Percentiles rank a stretch among this genome's conserved stretches.
phyloP scores from a whole-genome alignment of 1,139 yeast species.

The Debaryomyces singareniensis region DNA sequence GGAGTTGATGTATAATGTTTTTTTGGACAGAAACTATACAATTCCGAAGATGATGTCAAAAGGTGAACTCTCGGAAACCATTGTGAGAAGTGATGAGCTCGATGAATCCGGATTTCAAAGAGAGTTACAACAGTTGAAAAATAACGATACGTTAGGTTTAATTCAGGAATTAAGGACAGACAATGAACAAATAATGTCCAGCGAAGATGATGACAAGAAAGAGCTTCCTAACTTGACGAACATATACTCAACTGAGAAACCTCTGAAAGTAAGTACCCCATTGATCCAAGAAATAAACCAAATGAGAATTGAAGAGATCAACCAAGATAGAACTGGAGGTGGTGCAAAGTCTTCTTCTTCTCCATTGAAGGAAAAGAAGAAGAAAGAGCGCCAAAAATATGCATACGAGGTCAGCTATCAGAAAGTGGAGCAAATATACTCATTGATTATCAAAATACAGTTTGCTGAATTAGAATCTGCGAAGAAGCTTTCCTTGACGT shows the following conservation, averaged over 20 bases:
- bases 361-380: not conserved
- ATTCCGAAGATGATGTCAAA: constrained; percentile 61
- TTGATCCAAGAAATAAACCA: constrained; percentile 37
- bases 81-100: constrained; percentile 25
- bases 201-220: constrained; percentile 9
- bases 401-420: not conserved
- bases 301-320: constrained; percentile 11
- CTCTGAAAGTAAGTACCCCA: constrained; percentile 13
- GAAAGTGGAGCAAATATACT: not conserved
- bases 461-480: not conserved
- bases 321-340: not conserved
- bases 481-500: not conserved
- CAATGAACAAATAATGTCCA: constrained; percentile 18
- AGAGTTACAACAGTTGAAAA: constrained; percentile 24
- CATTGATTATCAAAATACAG: not conserved
- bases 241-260: constrained; percentile 8
- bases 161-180: constrained; percentile 29
- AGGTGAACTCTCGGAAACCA: constrained; percentile 42
- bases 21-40: constrained; percentile 34
- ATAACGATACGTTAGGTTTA: constrained; percentile 36
- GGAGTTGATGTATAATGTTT: constrained; percentile 42
- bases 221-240: constrained; percentile 16
- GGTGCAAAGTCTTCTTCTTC: not conserved
- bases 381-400: not conserved
- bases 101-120: constrained; percentile 27